Evolutionary conservation across 805 yeast species (phyloP), one percentile per base, ranked within the genome.

Genomic region (Kodamaea laetipori): DNA sequence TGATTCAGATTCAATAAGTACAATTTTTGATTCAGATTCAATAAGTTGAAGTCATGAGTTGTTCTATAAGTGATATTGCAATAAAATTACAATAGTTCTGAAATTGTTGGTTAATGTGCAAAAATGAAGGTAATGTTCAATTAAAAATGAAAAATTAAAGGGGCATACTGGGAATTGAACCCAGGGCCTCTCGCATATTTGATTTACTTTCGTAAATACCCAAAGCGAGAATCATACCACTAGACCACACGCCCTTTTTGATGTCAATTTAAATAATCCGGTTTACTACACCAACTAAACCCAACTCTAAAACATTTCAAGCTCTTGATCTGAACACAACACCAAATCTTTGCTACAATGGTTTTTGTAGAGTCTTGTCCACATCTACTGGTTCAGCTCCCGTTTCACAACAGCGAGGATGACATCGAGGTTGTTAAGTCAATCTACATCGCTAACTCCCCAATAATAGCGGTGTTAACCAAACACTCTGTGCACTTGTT

Each of bases 181-280:
- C 63, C 63, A 58, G 63, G 63, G 58, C 63, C 63, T 58, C 63
- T 57, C 63, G 53, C 63, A 57, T 24, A 19, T 48, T 57, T 55
- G 57, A 30, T 21, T 21, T 21, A 21, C 24, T 21, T 6, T n/a
- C 6, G 24, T 21, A 21, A 21, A 21, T 25, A 58, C 76, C 76
- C 76, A 71, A 71, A 72, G 76, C 76, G 73, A 70, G 76, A 71
- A 71, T 71, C 76, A 72, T 72, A 71, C 77, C 76, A 71, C 76
- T 72, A 71, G 76, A 72, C 77, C 74, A 72, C 69, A 61, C 69
- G 69, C 56, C 56, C 56, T 30, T 21, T 43, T 39, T 16, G 24
- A 6, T 21, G n/a, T n/a, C n/a, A n/a, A n/a, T n/a, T n/a, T n/a
- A n/a, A n/a, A n/a, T n/a, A n/a, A n/a, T n/a, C n/a, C n/a, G n/a